phyloP scores from a whole-genome alignment of 306 rosid species.

The Ziziphus jujuba region DNA sequence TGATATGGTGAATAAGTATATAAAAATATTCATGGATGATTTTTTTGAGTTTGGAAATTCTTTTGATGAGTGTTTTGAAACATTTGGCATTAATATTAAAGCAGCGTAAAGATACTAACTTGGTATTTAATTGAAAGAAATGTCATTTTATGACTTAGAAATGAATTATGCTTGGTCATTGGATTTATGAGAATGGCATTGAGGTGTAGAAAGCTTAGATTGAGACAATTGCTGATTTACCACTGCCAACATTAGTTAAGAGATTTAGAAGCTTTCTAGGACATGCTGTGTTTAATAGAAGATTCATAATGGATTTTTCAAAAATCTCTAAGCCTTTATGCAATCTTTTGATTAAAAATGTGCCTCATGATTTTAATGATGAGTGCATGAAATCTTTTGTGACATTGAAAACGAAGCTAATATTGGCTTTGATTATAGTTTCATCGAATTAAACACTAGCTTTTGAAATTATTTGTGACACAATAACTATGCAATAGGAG shows the following conservation, averaged over 20 bases:
- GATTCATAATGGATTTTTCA: neutral
- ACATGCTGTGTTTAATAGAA: neutral
- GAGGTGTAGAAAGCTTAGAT: neutral
- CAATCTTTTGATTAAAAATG: neutral
- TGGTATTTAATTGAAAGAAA: neutral
- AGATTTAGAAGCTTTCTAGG: neutral
- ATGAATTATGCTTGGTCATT: slow-evolving; percentile 1
- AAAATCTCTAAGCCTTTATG: neutral
- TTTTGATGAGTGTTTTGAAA: no score
- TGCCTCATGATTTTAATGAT: neutral
- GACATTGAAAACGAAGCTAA: neutral
- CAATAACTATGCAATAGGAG: neutral
- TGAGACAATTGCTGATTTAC: neutral
- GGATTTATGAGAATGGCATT: neutral
- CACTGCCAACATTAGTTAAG: neutral
- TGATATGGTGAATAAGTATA: neutral
- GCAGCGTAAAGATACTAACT: neutral
- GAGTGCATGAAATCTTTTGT: neutral
- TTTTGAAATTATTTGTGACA: neutral
- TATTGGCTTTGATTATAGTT: neutral
- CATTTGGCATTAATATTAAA: no score
- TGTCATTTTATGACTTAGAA: no score
- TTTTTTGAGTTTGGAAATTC: neutral
- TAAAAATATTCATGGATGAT: slow-evolving; percentile 1
- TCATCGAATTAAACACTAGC: neutral